phyloP scores from a whole-genome alignment of 208 protist species.

The Kentomonas sorsogonicus region DNA sequence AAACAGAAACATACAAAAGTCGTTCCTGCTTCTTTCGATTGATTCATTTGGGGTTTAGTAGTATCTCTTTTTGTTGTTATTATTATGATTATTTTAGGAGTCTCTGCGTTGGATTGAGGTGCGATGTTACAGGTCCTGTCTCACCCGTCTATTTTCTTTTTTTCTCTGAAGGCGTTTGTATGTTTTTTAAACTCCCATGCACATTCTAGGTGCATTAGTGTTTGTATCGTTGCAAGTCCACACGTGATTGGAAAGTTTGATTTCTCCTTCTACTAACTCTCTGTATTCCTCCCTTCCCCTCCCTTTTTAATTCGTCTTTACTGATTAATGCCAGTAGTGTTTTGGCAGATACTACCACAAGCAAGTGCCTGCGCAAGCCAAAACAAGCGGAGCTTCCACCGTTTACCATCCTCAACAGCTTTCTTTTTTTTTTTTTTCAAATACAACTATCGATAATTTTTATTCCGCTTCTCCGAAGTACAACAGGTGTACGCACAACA shows the following conservation, averaged over 20 bases:
- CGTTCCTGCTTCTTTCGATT: background rate
- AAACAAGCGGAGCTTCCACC: background rate
- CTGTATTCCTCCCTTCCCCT: background rate
- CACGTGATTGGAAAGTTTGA: background rate
- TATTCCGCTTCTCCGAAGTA: too few species aligned
- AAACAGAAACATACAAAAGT: too few species aligned
- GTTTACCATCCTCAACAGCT: too few species aligned
- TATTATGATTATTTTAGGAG: background rate
- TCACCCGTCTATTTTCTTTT: background rate
- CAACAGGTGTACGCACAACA: too few species aligned
- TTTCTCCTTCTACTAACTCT: background rate
- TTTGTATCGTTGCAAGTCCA: background rate
- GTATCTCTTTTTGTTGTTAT: background rate
- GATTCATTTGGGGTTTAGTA: background rate
- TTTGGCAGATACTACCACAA: background rate
- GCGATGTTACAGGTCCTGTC: background rate
- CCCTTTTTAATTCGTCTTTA: background rate
- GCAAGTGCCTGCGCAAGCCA: too few species aligned
- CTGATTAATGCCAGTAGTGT: background rate
- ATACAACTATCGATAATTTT: too few species aligned
- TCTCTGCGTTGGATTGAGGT: background rate
- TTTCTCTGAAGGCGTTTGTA: background rate
- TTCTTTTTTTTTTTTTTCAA: conserved; percentile 1
- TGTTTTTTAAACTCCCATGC: background rate
- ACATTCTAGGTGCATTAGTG: background rate